Conservation (phyloP, 176 grass and related monocot genomes). For the Lolium rigidum region DNA sequence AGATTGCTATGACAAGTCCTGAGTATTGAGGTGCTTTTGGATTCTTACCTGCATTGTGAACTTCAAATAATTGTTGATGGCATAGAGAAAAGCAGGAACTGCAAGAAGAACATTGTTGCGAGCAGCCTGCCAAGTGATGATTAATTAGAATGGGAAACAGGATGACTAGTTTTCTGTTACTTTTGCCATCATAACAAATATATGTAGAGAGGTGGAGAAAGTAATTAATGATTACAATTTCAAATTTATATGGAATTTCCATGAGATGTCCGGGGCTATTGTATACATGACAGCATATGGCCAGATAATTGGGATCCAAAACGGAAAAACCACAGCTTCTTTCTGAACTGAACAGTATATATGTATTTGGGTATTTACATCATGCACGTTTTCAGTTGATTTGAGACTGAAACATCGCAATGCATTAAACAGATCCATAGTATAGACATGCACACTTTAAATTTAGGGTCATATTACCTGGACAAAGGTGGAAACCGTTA, state of each 20-base stretch:
- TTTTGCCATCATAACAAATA: not conserved
- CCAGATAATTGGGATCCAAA: constrained; percentile 6
- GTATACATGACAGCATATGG: constrained; percentile 35
- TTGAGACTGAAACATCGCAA: constrained; percentile 13
- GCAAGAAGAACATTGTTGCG: constrained; percentile 93
- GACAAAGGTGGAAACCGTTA: constrained; percentile 79
- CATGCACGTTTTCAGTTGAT: constrained; percentile 1
- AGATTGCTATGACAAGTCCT: constrained; percentile 2
- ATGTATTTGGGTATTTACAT: constrained; percentile 17
- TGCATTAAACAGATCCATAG: constrained; percentile 20
- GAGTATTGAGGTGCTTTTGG: constrained; percentile 4
- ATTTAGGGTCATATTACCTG: constrained; percentile 55
- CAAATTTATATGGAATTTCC: constrained; percentile 24
- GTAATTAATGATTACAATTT: constrained; percentile 6
- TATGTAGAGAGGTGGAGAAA: not conserved
- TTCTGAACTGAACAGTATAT: constrained; percentile 21
- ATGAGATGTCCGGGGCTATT: constrained; percentile 16
- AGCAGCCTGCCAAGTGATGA: constrained; percentile 67
- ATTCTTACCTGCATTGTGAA: constrained; percentile 96
- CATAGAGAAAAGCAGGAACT: constrained; percentile 95
- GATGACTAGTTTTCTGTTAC: not conserved
- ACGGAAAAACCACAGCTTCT: not conserved
- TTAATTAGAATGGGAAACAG: constrained; percentile 35
- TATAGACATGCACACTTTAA: constrained; percentile 18
- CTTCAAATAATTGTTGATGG: constrained; percentile 98